These are phyloP conservation scores for Populus euphratica DNA, from an alignment of 345 rosid genomes.

Conservation along the genomic window DNA sequence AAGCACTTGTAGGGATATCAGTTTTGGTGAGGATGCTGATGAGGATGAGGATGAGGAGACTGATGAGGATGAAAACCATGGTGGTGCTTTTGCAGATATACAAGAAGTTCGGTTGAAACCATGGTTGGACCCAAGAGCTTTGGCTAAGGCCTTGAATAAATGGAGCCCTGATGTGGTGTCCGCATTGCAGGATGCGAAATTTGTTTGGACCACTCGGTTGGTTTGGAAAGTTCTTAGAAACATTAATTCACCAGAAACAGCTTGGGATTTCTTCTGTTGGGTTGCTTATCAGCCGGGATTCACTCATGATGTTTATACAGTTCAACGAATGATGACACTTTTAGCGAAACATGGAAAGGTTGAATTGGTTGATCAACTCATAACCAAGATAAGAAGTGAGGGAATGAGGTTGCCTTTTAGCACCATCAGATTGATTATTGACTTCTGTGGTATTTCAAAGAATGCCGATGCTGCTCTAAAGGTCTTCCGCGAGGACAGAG, in stretches of 20 bases:
- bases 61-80: constrained; percentile 8
- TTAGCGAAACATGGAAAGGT: constrained; percentile 66
- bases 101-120: constrained; percentile 56
- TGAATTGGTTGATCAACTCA: constrained; percentile 64
- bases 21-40: constrained; percentile 33
- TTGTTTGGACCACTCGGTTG: constrained; percentile 81
- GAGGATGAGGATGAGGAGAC: constrained; percentile 22
- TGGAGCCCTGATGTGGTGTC: constrained; percentile 67
- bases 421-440: constrained; percentile 69
- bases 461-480: constrained; percentile 79
- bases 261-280: constrained; percentile 94
- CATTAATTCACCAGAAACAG: constrained; percentile 60
- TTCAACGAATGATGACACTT: constrained; percentile 72
- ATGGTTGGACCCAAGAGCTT: constrained; percentile 84
- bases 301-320: constrained; percentile 69
- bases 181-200: constrained; percentile 56
- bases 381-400: constrained; percentile 56
- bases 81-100: constrained; percentile 15
- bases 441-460: constrained; percentile 79
- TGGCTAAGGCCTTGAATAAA: constrained; percentile 60
- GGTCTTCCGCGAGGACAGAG: constrained; percentile 56
- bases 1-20: constrained; percentile 29
- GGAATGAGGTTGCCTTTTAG: constrained; percentile 72
- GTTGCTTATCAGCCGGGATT: constrained; percentile 80
- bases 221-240: constrained; percentile 81